These are phyloP conservation scores for Phaeosphaeria sp. DNA, from an alignment of 2,329 filamentous ascomycete genomes.

Conservation along the genomic window DNA sequence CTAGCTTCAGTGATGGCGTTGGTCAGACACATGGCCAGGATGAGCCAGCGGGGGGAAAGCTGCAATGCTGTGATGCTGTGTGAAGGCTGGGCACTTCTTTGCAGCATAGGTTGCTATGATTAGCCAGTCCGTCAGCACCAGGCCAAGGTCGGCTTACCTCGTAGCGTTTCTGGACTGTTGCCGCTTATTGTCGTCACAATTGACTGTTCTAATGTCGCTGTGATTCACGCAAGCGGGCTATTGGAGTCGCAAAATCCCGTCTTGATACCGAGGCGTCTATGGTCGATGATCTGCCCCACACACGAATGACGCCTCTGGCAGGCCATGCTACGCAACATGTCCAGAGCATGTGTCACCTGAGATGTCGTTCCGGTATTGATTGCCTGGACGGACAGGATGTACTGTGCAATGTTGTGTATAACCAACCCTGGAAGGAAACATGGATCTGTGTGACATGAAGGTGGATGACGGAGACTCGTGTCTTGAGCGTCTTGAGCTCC, in stretches of 20 bases:
- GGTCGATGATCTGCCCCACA: slow-evolving; percentile 39
- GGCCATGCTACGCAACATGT: slow-evolving; percentile 23
- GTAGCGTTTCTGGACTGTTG: slow-evolving; percentile 27
- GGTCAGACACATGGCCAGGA: slow-evolving; percentile 32
- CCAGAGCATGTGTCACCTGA: slow-evolving; percentile 27
- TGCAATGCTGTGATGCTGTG: slow-evolving; percentile 26
- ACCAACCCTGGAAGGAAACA: slow-evolving; percentile 1
- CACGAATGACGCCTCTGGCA: slow-evolving; percentile 21
- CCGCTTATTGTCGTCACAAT: slow-evolving; percentile 35
- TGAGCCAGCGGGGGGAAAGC: slow-evolving; percentile 31
- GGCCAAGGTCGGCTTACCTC: slow-evolving; percentile 31
- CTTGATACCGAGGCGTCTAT: slow-evolving; percentile 24
- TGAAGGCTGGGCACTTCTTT: slow-evolving; percentile 31
- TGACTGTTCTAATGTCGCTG: slow-evolving; percentile 39
- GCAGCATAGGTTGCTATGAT: slow-evolving; percentile 24
- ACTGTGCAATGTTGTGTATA: background rate
- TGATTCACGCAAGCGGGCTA: slow-evolving; percentile 28
- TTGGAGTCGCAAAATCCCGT: slow-evolving; percentile 31
- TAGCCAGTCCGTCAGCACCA: slow-evolving; percentile 24
- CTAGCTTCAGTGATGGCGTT: slow-evolving; percentile 27
- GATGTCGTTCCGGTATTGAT: slow-evolving; percentile 11
- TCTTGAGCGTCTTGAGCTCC: slow-evolving; percentile 36
- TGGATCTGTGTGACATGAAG: background rate
- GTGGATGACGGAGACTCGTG: slow-evolving; percentile 16
- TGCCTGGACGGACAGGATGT: slow-evolving; percentile 5